Base-by-base conservation (phyloP, 768 basidiomycete genomes). In the Leucocoprinus sp. region DNA sequence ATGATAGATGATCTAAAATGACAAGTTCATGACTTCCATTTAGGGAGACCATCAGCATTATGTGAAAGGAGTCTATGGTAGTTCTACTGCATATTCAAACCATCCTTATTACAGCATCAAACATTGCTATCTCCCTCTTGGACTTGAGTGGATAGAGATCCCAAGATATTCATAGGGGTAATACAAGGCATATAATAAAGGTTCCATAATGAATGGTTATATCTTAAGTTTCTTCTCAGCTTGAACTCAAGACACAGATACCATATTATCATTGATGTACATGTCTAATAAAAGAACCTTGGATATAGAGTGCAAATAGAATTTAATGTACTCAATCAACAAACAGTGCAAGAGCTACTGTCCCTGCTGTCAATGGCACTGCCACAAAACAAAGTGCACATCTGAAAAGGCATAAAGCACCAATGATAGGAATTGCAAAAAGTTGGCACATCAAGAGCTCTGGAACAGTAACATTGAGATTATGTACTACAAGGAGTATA, bases 341-440 rank as follows among this genome's bases (percentile, higher is more conserved):
- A n/a, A n/a, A n/a, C n/a, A 40, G 17, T 39, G 14, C 29, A 40
- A 6, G 50, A 51, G 19, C 50, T 46, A 4, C 24, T 47, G n/a
- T n/a, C 28, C 14, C 24, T 45, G 19, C 37, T 18, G 11, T 22
- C 35, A 80, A 85, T 1, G 72, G 70, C 0, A 74, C 75, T 8
- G 64, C 66, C 50, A 75, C 64, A 60, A 80, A 82, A 36, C 66
- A 67, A 9, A 82, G 63, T 1, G 69, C 68, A 50, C 67, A 71
- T 2, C 75, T 76, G 26, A 78, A 81, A 29, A 66, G 50, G 35
- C 72, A 69, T 35, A 82, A 54, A 14, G 75, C 69, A 8, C 68
- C 67, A 38, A 82, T 72, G 42, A 75, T 64, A 2, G 80, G 78
- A 17, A 72, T 67, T 6, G 70, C 63, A 24, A 44, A 42, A 29